A percentile compares a stretch with the other conserved stretches of the same genome.
Conservation (phyloP, 495 filamentous ascomycete genomes). For the Xylaria acuta region DNA sequence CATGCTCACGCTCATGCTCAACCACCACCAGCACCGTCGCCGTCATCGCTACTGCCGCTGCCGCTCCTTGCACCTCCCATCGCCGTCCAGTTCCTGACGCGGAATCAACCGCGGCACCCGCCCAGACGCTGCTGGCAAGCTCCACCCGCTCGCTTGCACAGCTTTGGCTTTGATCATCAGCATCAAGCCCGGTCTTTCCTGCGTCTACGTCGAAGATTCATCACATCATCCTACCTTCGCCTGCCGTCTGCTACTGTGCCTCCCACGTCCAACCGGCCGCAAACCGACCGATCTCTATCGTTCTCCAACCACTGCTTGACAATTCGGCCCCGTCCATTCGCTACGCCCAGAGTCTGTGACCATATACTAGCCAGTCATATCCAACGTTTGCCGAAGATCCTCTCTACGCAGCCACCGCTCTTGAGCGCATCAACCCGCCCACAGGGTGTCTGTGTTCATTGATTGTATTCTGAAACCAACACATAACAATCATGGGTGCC, state of each 20-base stretch:
- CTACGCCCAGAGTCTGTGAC: neutral
- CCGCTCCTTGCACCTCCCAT: constrained; percentile 1
- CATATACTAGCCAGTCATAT: constrained; percentile 11
- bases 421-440: neutral
- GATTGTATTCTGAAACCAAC: constrained; percentile 25
- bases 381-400: constrained; percentile 13
- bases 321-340: constrained; percentile 6
- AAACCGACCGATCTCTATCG: constrained; percentile 14
- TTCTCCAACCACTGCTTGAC: neutral
- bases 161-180: neutral
- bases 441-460: constrained; percentile 31
- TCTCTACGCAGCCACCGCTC: constrained; percentile 10
- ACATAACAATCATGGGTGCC: constrained; percentile 51
- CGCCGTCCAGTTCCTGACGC: neutral
- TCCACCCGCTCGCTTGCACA: constrained; percentile 20
- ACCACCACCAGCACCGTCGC: neutral
- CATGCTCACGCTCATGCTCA: constrained; percentile 1
- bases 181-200: constrained; percentile 14
- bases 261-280: constrained; percentile 8
- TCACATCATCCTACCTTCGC: constrained; percentile 10
- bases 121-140: constrained; percentile 23
- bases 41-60: constrained; percentile 10
- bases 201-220: neutral
- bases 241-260: neutral
- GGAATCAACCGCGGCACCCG: constrained; percentile 25